Base-by-base conservation (phyloP, 345 rosid genomes). In the Erucastrum elatum region DNA sequence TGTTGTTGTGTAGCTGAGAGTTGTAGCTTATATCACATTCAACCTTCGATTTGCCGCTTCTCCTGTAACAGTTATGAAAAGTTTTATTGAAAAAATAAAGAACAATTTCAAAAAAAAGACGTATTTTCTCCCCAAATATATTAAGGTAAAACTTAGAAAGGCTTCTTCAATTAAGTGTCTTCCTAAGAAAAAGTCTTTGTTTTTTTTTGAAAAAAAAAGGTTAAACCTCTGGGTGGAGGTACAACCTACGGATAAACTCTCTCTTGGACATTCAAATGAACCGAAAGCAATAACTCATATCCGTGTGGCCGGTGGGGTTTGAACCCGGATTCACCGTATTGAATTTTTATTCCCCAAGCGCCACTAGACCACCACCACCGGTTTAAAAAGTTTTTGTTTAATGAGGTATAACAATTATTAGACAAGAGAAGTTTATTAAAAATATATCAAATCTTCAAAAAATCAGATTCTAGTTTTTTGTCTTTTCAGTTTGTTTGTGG, bases 1-100 rank as follows among this genome's bases (percentile, higher is more conserved):
- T 39, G 66, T 71, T 39, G 71, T 77, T 17, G 51, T 63, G 70
- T 64, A 70, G 75, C 61, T 25, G 55, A 70, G 81, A 65, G 81
- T 71, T 78, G 81, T 29, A 29, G 31, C 21, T 77, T 77, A 71
- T 16, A 56, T 77, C 77, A 46, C 41, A 16, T 72, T 46, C 68
- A 72, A 66, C 66, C 58, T 78, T 59, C 77, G 77, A 66, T 66
- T 78, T 66, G 77, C 82, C 82, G 68, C 82, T 66, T 72, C 72
- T 72, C 46, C 4, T 71, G 34, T 71, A 17, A 78, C 62, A 71
- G 51, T 71, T 70, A 56, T 12, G 34, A 39, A 58, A 39, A 29
- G 33, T 56, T 27, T 56, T 4, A 74, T 9, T 26, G 11, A n/a
- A 33, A 27, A 27, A 65, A 65, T 75, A 53, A 49, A 30, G 8